These are phyloP conservation scores for Neocatenulostroma microsporum DNA, from an alignment of 2,329 filamentous ascomycete species.

Conservation along the genomic window DNA sequence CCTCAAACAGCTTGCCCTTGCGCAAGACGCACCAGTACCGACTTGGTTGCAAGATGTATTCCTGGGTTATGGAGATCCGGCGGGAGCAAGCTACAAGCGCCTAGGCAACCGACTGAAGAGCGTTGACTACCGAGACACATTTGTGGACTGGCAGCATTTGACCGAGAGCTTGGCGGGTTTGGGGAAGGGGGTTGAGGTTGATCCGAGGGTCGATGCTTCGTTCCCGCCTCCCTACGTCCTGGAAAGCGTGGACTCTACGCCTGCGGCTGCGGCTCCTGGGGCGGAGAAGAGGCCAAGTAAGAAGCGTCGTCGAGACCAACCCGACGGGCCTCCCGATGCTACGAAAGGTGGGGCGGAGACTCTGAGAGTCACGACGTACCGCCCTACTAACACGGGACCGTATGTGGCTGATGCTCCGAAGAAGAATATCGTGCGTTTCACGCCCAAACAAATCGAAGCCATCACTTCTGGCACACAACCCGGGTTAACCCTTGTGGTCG, in stretches of 20 bases:
- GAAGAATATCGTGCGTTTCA: slow-evolving; percentile 85
- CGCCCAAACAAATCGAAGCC: slow-evolving; percentile 81
- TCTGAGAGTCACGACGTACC: slow-evolving; percentile 81
- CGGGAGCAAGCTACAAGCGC: slow-evolving; percentile 77
- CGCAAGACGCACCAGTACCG: slow-evolving; percentile 69
- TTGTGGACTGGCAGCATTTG: slow-evolving; percentile 91
- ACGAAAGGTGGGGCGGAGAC: slow-evolving; percentile 48
- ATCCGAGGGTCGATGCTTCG: slow-evolving; percentile 60
- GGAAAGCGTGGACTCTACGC: slow-evolving; percentile 39
- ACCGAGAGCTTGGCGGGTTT: slow-evolving; percentile 77
- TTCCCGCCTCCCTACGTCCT: slow-evolving; percentile 86
- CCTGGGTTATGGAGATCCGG: slow-evolving; percentile 90
- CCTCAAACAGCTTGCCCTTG: slow-evolving; percentile 75
- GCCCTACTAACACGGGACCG: slow-evolving; percentile 77
- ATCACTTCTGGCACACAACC: slow-evolving; percentile 92
- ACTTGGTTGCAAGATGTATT: slow-evolving; percentile 96
- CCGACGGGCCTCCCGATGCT: slow-evolving; percentile 56
- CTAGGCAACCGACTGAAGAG: slow-evolving; percentile 68
- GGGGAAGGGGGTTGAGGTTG: slow-evolving; percentile 76
- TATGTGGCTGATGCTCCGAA: slow-evolving; percentile 80
- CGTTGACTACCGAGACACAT: slow-evolving; percentile 88
- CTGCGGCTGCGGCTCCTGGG: slow-evolving; percentile 43
- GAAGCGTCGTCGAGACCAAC: slow-evolving; percentile 73
- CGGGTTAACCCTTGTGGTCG: slow-evolving; percentile 86
- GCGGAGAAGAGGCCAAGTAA: slow-evolving; percentile 63